Evolutionary conservation across 495 filamentous ascomycete genomes (phyloP).

Genomic region (Tuber borchii): DNA sequence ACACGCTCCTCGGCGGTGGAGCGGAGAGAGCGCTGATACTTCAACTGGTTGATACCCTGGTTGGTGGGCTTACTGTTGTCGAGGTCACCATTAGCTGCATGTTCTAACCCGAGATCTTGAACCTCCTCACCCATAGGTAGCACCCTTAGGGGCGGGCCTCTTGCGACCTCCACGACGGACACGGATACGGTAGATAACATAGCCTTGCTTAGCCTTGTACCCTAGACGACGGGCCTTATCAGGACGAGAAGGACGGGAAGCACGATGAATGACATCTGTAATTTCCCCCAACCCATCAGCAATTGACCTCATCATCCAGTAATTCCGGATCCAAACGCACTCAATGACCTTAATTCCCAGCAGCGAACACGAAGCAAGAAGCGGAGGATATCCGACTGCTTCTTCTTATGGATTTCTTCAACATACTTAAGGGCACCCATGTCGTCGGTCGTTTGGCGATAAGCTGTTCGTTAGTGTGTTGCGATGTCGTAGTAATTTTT

Average conservation of each 20-base stretch:
- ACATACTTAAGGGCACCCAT: slow-evolving; percentile 98
- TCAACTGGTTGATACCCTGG: slow-evolving; percentile 99
- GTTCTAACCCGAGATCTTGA: neutral
- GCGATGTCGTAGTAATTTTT: slow-evolving; percentile 5
- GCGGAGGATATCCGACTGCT: slow-evolving; percentile 98
- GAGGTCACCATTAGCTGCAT: neutral
- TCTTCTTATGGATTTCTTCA: slow-evolving; percentile 99
- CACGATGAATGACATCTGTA: slow-evolving; percentile 91
- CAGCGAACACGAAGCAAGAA: slow-evolving; percentile 99
- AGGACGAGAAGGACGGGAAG: slow-evolving; percentile 93
- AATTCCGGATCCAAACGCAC: slow-evolving; percentile 32
- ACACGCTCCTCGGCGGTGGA: slow-evolving; percentile 99
- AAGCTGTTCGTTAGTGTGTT: slow-evolving; percentile 9
- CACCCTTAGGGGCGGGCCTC: slow-evolving; percentile 86
- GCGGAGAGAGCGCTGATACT: slow-evolving; percentile 98
- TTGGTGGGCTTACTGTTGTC: slow-evolving; percentile 89
- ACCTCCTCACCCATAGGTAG: slow-evolving; percentile 76
- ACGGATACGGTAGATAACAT: slow-evolving; percentile 98
- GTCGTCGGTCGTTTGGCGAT: slow-evolving; percentile 40
- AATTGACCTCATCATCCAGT: slow-evolving; percentile 36
- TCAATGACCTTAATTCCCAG: slow-evolving; percentile 92
- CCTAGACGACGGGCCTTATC: slow-evolving; percentile 99
- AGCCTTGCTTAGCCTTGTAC: slow-evolving; percentile 99
- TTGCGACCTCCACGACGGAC: slow-evolving; percentile 97
- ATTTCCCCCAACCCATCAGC: slow-evolving; percentile 37